Evolutionary conservation across 768 basidiomycete species (phyloP).

Genomic region (Phanerochaete carnosa): DNA sequence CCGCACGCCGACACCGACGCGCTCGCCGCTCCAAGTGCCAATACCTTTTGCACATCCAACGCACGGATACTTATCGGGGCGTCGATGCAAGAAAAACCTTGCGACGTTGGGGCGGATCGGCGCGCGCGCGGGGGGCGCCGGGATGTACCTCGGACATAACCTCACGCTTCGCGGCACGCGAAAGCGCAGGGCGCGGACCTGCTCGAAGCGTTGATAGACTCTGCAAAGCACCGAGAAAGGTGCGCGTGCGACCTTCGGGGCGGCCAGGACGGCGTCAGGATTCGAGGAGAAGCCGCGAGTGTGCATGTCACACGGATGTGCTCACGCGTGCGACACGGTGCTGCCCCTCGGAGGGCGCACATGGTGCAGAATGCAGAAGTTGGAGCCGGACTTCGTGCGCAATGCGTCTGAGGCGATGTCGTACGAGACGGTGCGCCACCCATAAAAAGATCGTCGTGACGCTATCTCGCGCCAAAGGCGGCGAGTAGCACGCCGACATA

Average conservation of each 20-base stretch:
- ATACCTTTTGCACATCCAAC: no score
- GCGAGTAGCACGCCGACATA: no score
- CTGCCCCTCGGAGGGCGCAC: not conserved
- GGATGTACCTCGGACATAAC: not conserved
- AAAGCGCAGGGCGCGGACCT: not conserved
- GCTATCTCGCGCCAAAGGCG: not conserved
- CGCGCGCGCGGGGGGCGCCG: not conserved
- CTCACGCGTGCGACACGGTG: not conserved
- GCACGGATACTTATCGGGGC: not conserved
- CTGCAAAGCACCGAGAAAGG: not conserved
- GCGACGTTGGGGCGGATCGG: not conserved
- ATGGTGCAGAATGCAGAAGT: not conserved
- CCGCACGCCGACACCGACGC: no score
- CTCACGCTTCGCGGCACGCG: not conserved
- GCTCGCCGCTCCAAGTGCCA: no score
- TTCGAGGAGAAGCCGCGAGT: no score
- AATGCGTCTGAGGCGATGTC: not conserved
- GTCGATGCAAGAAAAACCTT: not conserved
- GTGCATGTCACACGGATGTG: not conserved
- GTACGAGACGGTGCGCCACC: not conserved
- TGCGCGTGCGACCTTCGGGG: not conserved
- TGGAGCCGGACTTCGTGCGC: not conserved
- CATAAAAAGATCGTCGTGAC: not conserved
- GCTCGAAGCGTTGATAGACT: not conserved
- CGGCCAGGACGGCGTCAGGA: no score